These are phyloP conservation scores for Hymenoscyphus fructigenus DNA, from an alignment of 2,329 filamentous ascomycete genomes.

Conservation along the genomic window DNA sequence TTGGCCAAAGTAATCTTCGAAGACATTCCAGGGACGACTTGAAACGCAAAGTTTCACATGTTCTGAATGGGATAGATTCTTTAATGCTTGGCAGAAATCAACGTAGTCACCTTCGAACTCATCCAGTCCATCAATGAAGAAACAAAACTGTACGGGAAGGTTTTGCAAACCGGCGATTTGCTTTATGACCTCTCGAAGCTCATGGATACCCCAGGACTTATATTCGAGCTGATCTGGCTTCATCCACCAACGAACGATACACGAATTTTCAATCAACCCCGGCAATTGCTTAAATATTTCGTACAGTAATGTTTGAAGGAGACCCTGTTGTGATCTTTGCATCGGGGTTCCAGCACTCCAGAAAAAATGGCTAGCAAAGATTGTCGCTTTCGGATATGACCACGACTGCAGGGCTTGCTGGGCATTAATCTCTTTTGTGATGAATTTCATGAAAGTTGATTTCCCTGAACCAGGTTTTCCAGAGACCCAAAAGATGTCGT, in stretches of 20 bases:
- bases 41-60: conserved; percentile 23
- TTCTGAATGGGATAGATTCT: not conserved
- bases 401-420: not conserved
- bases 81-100: conserved; percentile 9
- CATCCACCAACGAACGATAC: not conserved
- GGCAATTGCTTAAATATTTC: conserved; percentile 10
- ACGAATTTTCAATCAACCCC: not conserved
- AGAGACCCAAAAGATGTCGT: not conserved
- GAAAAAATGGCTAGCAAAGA: conserved; percentile 45
- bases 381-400: not conserved
- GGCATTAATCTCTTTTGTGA: not conserved
- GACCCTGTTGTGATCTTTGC: conserved; percentile 16
- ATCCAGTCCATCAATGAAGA: conserved; percentile 22
- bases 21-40: conserved; percentile 20
- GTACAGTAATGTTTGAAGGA: conserved; percentile 14
- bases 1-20: conserved; percentile 9
- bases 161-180: not conserved
- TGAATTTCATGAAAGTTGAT: not conserved
- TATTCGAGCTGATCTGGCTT: not conserved
- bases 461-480: not conserved
- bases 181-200: not conserved
- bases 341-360: conserved; percentile 42
- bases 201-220: not conserved
- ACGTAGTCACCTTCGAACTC: conserved; percentile 15
- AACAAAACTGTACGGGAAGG: not conserved